Conservation (phyloP, 2,329 filamentous ascomycete species). For the Xylariales sp. region DNA sequence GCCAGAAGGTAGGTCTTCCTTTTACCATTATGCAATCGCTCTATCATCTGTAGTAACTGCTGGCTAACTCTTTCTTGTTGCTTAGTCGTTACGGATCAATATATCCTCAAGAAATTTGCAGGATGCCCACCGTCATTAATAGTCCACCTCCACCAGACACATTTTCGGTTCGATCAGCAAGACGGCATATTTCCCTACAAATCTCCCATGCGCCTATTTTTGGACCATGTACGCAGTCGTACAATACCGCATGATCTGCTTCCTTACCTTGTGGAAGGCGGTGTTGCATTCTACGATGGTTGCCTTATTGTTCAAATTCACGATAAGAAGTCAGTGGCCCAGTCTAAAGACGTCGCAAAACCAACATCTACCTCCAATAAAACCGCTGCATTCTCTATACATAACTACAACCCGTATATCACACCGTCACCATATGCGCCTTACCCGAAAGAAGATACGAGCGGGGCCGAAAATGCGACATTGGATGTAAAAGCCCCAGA, state of each 20-base stretch:
- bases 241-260: conserved; percentile 89
- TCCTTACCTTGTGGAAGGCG: conserved; percentile 65
- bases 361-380: conserved; percentile 55
- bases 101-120: conserved; percentile 80
- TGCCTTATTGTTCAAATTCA: conserved; percentile 94
- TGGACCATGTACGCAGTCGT: conserved; percentile 71
- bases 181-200: conserved; percentile 90
- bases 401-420: conserved; percentile 86
- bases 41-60: too few relatives aligned
- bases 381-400: conserved; percentile 72
- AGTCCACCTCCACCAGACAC: conserved; percentile 76
- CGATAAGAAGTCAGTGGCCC: conserved; percentile 69
- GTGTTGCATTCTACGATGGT: conserved; percentile 85
- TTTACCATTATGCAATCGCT: not conserved
- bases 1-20: conserved; percentile 38
- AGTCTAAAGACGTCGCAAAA: conserved; percentile 54
- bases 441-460: conserved; percentile 55
- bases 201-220: conserved; percentile 78
- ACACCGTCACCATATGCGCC: conserved; percentile 84
- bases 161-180: conserved; percentile 92
- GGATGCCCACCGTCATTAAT: conserved; percentile 76
- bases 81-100: conserved; percentile 51
- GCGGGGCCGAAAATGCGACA: conserved; percentile 13
- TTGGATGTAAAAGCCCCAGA: conserved; percentile 34
- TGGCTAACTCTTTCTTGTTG: too few relatives aligned